These are phyloP conservation scores for Durusdinium trenchii DNA, from an alignment of 73 alveolate species.

Conservation along the genomic window DNA sequence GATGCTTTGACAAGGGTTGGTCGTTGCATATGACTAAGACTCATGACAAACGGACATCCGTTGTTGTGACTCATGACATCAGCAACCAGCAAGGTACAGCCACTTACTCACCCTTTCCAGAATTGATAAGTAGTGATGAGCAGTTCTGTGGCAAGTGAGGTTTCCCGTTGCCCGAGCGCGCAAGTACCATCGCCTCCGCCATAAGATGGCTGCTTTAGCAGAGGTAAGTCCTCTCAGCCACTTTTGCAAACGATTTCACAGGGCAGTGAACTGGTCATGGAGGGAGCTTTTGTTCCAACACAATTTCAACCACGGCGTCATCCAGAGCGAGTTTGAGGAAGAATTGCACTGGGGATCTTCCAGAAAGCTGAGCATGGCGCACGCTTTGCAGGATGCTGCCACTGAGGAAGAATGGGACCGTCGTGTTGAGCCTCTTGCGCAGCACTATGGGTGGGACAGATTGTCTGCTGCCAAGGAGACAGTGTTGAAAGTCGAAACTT, in stretches of 20 bases:
- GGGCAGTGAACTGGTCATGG: neutral
- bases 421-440: neutral
- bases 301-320: neutral
- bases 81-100: no score
- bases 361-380: neutral
- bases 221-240: neutral
- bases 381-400: neutral
- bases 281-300: neutral
- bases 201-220: neutral
- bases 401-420: neutral
- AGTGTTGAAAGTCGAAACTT: no score
- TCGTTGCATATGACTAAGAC: no score
- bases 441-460: conserved; percentile 35
- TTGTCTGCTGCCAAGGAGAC: conserved; percentile 29
- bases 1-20: no score
- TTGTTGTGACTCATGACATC: no score
- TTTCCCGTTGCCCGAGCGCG: conserved; percentile 7
- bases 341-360: conserved; percentile 1
- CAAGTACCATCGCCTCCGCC: conserved; percentile 49
- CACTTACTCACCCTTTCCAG: no score
- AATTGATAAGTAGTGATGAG: no score
- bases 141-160: neutral
- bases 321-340: neutral
- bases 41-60: no score
- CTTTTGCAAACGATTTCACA: neutral